Evolutionary conservation across 306 rosid species (phyloP).

Genomic region (Trichosanthes cucumerina): DNA sequence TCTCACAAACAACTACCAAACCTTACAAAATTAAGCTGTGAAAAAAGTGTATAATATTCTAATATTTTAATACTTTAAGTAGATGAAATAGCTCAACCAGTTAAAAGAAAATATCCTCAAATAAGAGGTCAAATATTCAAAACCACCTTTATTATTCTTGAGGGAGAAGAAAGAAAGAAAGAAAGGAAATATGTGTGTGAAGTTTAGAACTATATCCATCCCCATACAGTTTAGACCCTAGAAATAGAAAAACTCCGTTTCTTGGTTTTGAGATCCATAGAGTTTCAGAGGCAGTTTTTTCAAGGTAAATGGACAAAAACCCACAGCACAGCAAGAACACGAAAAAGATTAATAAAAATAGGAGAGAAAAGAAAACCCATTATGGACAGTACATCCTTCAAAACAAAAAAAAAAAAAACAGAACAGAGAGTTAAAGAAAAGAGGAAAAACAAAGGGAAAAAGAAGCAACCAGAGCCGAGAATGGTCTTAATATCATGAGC

Average conservation of each 20-base stretch:
- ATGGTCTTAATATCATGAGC: constrained; percentile 25
- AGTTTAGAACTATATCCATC: background rate
- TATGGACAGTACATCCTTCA: too few relatives aligned
- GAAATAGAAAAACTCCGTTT: background rate
- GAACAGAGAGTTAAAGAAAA: too few relatives aligned
- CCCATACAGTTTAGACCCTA: background rate
- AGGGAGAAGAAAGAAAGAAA: too few relatives aligned
- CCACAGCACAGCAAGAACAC: background rate
- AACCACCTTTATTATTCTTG: too few relatives aligned
- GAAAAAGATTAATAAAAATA: background rate
- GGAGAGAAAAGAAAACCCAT: background rate
- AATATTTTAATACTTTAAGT: too few relatives aligned
- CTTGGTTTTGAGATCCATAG: background rate
- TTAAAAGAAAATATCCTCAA: too few relatives aligned
- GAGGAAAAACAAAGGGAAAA: background rate
- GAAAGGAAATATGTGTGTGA: background rate
- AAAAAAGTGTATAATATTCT: too few relatives aligned
- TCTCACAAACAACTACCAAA: too few relatives aligned
- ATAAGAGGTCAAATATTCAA: too few relatives aligned
- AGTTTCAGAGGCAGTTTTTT: background rate
- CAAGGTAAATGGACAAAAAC: background rate
- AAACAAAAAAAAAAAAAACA: background rate
- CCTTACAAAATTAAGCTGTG: background rate
- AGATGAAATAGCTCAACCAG: too few relatives aligned
- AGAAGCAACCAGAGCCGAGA: constrained; percentile 22